Percentiles rank a stretch among this genome's conserved stretches.
These are phyloP conservation scores for Fusarium proliferatum DNA, from an alignment of 2,329 filamentous ascomycete genomes.

Conservation along the genomic window DNA sequence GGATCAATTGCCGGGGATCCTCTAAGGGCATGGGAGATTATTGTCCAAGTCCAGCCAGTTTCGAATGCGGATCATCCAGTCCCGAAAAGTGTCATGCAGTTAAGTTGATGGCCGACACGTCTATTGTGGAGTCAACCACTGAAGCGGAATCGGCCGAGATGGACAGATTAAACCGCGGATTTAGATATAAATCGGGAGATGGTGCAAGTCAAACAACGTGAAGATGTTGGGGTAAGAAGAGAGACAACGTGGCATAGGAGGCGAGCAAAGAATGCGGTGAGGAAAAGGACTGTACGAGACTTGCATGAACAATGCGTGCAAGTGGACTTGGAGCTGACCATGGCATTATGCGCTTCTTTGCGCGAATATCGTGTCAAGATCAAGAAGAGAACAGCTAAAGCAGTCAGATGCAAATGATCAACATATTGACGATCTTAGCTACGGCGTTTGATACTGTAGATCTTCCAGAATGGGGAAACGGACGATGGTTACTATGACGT, in stretches of 20 bases:
- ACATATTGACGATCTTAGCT: background rate
- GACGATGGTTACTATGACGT: conserved; percentile 2
- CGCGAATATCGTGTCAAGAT: background rate
- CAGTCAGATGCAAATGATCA: background rate
- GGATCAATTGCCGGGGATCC: background rate
- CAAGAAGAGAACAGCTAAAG: background rate
- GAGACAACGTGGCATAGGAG: conserved; percentile 15
- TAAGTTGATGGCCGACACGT: background rate
- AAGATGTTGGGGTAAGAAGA: conserved; percentile 28
- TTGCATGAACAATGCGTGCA: conserved; percentile 18
- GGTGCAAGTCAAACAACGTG: conserved; percentile 14
- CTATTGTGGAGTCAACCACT: conserved; percentile 11
- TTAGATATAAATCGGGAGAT: background rate
- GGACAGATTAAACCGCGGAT: background rate
- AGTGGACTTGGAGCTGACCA: background rate
- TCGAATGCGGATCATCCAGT: conserved; percentile 17
- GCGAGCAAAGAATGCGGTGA: conserved; percentile 37
- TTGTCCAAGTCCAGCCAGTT: background rate
- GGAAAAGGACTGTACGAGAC: conserved; percentile 14
- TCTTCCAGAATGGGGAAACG: conserved; percentile 14
- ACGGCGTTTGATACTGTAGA: conserved; percentile 16
- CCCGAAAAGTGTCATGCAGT: background rate
- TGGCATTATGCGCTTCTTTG: background rate
- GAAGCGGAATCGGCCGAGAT: conserved; percentile 20
- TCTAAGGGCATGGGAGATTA: background rate